Conservation (phyloP, 2,329 filamentous ascomycete species). For the Aspergillus sergii region DNA sequence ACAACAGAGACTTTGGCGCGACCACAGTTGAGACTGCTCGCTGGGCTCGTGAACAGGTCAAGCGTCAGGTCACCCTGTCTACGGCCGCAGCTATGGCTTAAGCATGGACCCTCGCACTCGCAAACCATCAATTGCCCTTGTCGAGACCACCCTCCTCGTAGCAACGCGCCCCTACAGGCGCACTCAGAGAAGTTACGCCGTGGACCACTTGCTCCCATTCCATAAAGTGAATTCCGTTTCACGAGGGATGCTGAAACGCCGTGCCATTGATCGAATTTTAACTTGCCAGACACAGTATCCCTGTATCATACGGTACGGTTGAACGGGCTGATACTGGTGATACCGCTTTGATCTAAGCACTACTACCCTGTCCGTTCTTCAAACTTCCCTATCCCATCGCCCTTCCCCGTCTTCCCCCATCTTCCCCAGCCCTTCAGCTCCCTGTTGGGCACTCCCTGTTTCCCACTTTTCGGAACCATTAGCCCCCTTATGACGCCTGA, state of each 20-base stretch:
- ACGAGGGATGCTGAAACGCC: conserved; percentile 16
- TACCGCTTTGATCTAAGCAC: conserved; percentile 1
- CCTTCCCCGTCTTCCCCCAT: conserved; percentile 1
- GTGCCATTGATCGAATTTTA: conserved; percentile 16
- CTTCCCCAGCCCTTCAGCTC: background rate
- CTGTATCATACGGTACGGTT: conserved; percentile 2
- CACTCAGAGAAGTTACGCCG: conserved; percentile 23
- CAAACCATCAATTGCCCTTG: conserved; percentile 13
- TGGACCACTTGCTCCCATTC: conserved; percentile 14
- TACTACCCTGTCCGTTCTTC: conserved; percentile 6
- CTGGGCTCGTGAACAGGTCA: conserved; percentile 97
- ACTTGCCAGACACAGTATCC: background rate
- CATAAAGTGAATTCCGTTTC: conserved; percentile 9
- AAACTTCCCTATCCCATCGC: conserved; percentile 5
- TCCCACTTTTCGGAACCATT: conserved; percentile 26
- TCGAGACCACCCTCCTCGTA: conserved; percentile 17
- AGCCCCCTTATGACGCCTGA: conserved; percentile 16
- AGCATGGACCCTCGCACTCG: conserved; percentile 12
- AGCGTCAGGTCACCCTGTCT: conserved; percentile 67
- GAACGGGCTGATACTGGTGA: conserved; percentile 1
- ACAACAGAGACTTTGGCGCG: conserved; percentile 80
- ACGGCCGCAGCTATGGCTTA: conserved; percentile 44
- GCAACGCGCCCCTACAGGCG: conserved; percentile 16
- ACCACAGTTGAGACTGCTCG: conserved; percentile 93
- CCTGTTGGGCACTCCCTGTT: conserved; percentile 6